These are phyloP conservation scores for Monilinia laxa DNA, from an alignment of 2,329 filamentous ascomycete species.

Conservation along the genomic window DNA sequence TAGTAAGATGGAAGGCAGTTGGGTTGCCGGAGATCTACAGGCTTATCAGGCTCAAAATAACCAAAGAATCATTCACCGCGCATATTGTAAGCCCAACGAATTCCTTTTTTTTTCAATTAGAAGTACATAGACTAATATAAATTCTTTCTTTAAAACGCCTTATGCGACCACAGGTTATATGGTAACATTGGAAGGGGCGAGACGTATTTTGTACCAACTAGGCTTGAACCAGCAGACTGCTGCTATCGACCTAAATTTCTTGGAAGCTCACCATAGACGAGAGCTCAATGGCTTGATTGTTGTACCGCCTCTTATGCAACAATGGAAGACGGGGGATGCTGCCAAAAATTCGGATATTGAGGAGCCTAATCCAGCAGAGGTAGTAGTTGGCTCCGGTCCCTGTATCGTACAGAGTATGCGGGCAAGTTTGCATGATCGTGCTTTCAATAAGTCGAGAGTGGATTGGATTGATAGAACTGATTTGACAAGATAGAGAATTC, in stretches of 20 bases:
- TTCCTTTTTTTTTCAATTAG: not conserved
- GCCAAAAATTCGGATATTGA: not conserved
- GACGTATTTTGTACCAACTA: conserved; percentile 10
- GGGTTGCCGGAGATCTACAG: not conserved
- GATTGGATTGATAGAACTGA: conserved; percentile 17
- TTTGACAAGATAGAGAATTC: not conserved
- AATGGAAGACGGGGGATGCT: conserved; percentile 6
- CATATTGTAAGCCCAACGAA: not conserved
- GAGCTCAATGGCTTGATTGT: not conserved
- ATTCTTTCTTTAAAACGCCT: not conserved
- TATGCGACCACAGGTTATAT: conserved; percentile 16
- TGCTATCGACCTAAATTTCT: not conserved
- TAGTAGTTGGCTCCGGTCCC: not conserved
- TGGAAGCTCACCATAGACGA: not conserved
- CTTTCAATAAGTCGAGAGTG: not conserved
- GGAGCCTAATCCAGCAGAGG: not conserved
- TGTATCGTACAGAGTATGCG: not conserved
- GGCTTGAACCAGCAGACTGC: not conserved
- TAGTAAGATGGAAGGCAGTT: not conserved
- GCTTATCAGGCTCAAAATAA: conserved; percentile 3
- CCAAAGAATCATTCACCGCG: conserved; percentile 6
- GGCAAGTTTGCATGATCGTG: not conserved
- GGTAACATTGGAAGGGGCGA: conserved; percentile 12
- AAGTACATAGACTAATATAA: conserved; percentile 6
- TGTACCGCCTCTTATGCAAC: not conserved